These are phyloP conservation scores for Cutaneotrichosporon arboriforme DNA, from an alignment of 1,284 basidiomycete genomes.

Conservation along the genomic window DNA sequence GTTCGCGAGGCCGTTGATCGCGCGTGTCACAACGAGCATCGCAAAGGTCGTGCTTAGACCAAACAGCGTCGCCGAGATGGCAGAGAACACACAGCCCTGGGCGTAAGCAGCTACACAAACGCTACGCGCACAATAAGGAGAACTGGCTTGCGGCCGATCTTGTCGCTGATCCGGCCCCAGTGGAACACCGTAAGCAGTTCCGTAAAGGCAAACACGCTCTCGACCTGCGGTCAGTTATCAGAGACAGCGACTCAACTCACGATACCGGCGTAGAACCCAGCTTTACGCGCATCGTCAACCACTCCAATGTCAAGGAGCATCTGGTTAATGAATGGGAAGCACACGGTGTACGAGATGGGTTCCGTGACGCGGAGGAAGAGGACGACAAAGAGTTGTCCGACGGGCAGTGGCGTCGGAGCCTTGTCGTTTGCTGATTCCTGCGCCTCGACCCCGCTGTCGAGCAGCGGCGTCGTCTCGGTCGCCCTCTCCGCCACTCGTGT, in stretches of 20 bases:
- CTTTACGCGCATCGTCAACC: constrained; percentile 28
- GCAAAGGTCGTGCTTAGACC: constrained; percentile 30
- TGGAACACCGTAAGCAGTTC: constrained; percentile 38
- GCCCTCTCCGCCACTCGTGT: no score
- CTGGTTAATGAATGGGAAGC: constrained; percentile 37
- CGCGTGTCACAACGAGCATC: constrained; percentile 26
- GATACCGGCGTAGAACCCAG: constrained; percentile 33
- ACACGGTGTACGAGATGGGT: constrained; percentile 31
- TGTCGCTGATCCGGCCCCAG: constrained; percentile 34
- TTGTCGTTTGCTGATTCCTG: neutral
- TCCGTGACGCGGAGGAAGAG: constrained; percentile 37
- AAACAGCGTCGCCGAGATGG: constrained; percentile 29
- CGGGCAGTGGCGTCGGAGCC: constrained; percentile 29
- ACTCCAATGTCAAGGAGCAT: constrained; percentile 35
- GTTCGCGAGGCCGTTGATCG: constrained; percentile 34
- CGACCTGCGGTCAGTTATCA: constrained; percentile 22
- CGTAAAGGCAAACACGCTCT: constrained; percentile 35
- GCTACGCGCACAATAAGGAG: constrained; percentile 18
- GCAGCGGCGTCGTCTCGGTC: no score
- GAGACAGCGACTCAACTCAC: neutral
- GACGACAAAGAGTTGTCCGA: constrained; percentile 29
- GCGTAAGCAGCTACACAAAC: constrained; percentile 5
- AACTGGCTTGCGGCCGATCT: constrained; percentile 36
- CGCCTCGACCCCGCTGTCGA: no score
- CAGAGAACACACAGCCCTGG: constrained; percentile 30